Evolutionary conservation across 2,329 filamentous ascomycete species (phyloP), one percentile per base, ranked within the genome.

Genomic region (Cordyceps pruinosa): DNA sequence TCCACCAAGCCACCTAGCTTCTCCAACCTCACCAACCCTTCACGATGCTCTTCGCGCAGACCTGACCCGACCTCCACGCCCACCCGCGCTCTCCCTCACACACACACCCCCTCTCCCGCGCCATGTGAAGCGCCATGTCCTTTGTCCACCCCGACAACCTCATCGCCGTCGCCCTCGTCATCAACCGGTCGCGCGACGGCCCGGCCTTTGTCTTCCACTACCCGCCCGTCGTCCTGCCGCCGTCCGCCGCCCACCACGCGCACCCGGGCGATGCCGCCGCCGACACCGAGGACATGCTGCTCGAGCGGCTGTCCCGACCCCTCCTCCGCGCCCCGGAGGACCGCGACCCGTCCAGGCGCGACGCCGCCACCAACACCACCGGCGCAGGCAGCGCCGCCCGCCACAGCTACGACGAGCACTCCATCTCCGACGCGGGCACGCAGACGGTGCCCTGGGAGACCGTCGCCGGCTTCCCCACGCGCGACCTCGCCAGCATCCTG

Each of bases 171-270:
- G 83, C 89, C 52, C 81, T 93, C 39, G 83, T 91, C 62, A 84
- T 89, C 65, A 84, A 84, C 65, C 82, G 88, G 62, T 89, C 88
- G 34, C 84, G 87, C 62, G 87, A 89, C 64, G 90, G 90, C 17
- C 88, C 90, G 28, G 84, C 85, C 61, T 87, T 94, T 65, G 87
- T 94, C 65, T 96, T 92, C 71, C 89, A 96, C 71, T 94, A 94
- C 66, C 90, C 90, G n/a, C 80, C 85, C n/a, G 70, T 75, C 47
- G 76, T 82, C 44, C 68, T 70, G 60, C 70, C n/a, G n/a, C n/a
- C n/a, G n/a, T n/a, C 66, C 49, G 68, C 61, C 51, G 67, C 69
- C 66, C n/a, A 58, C 17, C 70, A 71, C 28, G 68, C 69, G n/a
- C 61, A 68, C 17, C 61, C 69, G 17, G 67, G 70, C 13, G 72